Base-by-base conservation (phyloP, 192 early-diverging fungal species). In the Coemansia sp. region DNA sequence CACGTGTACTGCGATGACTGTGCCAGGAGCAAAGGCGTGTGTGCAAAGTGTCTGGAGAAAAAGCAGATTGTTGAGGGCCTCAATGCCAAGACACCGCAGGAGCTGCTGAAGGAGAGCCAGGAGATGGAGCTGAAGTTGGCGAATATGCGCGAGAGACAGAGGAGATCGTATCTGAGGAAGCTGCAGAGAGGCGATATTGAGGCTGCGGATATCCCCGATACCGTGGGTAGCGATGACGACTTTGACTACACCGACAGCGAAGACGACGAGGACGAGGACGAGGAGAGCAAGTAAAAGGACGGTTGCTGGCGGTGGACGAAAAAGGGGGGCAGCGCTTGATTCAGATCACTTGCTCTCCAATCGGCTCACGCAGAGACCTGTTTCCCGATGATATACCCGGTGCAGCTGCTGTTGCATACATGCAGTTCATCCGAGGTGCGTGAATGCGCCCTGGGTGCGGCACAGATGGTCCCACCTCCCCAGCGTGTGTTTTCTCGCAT, bases 1-100 rank as follows among this genome's bases (percentile, higher is more conserved):
- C 96, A 97, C 76, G 85, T 95, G 11, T 62, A 95, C 3, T 99
- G 96, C 77, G 78, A 86, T 58, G 81, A 81, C 29, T 99, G 96
- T 64, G 90, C 94, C 4, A 48, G 50, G 23, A 59, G 65, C 5
- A 92, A 88, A 76, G 79, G 83, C 32, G 90, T 94, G 18, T 99
- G 94, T 47, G 94, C 93, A 32, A 97, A 97, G 73, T 99, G 94
- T 74, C 67, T 83, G 58, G 82, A 89, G 57, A 61, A 56, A 3
- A 57, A 70, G 25, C 80, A 91, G 30, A 87, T 92, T 35, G 73
- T 89, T 15, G 62, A 72, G 5, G 46, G 56, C 3, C 69, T 67
- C 42, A 79, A 81, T 22, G 67, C 78, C 39, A 83, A 85, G 55
- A 84, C 86, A 25, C 74, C 80, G 32, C 81, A 84, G 46, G 83